phyloP scores from a whole-genome alignment of 352 stramenopile species.

The Blastocystis sp. region DNA sequence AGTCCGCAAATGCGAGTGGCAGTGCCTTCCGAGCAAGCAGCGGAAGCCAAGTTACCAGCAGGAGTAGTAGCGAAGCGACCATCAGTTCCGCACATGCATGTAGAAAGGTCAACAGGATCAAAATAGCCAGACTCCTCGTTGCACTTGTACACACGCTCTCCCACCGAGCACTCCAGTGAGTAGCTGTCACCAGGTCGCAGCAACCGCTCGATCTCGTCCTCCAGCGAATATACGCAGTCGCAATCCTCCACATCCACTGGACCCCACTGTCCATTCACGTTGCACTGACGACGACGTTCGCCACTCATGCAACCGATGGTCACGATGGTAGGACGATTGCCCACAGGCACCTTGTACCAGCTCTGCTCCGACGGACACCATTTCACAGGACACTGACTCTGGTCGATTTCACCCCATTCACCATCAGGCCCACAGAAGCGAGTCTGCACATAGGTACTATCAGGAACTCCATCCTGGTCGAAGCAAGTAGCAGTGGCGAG shows the following conservation, averaged over 20 bases:
- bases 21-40: not conserved
- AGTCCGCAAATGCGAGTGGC: slow-evolving; percentile 5
- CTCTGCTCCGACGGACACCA: slow-evolving; percentile 2
- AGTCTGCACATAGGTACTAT: not conserved
- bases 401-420: slow-evolving; percentile 10
- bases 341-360: slow-evolving; percentile 56
- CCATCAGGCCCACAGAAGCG: slow-evolving; percentile 16
- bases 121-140: slow-evolving; percentile 43
- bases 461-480: slow-evolving; percentile 2
- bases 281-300: slow-evolving; percentile 4
- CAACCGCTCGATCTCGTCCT: not conserved
- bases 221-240: not conserved
- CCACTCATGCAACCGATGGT: slow-evolving; percentile 20
- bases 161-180: not conserved
- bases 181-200: slow-evolving; percentile 27
- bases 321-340: not conserved
- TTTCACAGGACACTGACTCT: slow-evolving; percentile 25
- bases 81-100: not conserved
- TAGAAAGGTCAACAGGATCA: not conserved
- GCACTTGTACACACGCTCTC: slow-evolving; percentile 37
- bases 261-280: slow-evolving; percentile 48
- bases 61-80: not conserved
- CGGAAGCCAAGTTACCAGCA: not conserved
- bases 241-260: slow-evolving; percentile 25
- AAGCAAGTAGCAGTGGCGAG: not conserved